Conservation (phyloP, 306 rosid species). For the Delonix regia region DNA sequence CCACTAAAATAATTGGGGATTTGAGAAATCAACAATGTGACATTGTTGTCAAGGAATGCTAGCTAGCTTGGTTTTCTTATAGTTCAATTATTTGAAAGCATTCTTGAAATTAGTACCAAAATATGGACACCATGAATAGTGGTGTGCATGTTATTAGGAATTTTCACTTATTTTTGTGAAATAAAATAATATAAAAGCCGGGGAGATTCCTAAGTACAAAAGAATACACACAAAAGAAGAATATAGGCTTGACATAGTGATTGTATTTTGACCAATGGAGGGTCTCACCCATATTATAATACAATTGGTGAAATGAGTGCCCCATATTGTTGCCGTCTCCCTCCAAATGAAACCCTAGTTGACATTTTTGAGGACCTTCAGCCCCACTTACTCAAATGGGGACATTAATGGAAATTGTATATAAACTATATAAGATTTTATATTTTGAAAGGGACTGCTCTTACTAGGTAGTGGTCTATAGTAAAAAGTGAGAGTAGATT, state of each 20-base stretch:
- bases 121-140: not conserved
- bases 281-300: constrained; percentile 28
- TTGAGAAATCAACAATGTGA: too few relatives aligned
- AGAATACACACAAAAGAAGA: constrained; percentile 15
- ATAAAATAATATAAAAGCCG: not conserved
- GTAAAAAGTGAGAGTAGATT: too few relatives aligned
- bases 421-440: not conserved
- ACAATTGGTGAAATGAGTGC: constrained; percentile 36
- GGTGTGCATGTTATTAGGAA: not conserved
- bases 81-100: not conserved
- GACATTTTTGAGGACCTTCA: constrained; percentile 40
- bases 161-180: not conserved
- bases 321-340: constrained; percentile 43
- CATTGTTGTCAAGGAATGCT: too few relatives aligned
- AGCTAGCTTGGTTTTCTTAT: not conserved
- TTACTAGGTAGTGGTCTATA: too few relatives aligned
- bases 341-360: constrained; percentile 49
- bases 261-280: constrained; percentile 44
- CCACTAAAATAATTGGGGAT: too few relatives aligned
- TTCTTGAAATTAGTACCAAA: not conserved
- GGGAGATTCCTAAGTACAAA: not conserved
- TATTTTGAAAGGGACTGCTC: not conserved
- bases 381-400: constrained; percentile 39
- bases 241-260: constrained; percentile 41
- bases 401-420: not conserved